These are phyloP conservation scores for Salvia hispanica DNA, from an alignment of 257 asterid genomes.

Conservation along the genomic window DNA sequence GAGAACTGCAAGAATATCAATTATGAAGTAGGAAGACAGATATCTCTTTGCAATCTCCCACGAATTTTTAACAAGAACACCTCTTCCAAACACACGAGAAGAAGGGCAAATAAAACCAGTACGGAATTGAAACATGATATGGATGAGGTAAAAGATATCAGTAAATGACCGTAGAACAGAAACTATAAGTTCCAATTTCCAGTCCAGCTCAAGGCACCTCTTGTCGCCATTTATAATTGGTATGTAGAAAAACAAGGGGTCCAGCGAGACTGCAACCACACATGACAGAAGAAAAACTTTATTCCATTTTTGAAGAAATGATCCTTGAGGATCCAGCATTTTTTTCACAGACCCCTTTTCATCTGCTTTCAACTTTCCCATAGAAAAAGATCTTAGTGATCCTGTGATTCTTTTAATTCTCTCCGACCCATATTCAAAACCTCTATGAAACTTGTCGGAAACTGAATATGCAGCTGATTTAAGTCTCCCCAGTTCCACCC, in stretches of 20 bases:
- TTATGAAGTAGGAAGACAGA: constrained; percentile 66
- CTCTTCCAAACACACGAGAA: constrained; percentile 92
- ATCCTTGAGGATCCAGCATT: constrained; percentile 83
- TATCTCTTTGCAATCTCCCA: constrained; percentile 86
- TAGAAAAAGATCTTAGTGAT: constrained; percentile 59
- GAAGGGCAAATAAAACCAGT: constrained; percentile 86
- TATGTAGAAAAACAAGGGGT: constrained; percentile 84
- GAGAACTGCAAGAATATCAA: constrained; percentile 86
- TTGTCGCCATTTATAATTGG: constrained; percentile 64
- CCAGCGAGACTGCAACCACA: constrained; percentile 74
- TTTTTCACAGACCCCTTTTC: constrained; percentile 50
- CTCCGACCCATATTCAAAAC: constrained; percentile 52
- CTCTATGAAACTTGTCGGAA: constrained; percentile 51
- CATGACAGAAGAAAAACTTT: constrained; percentile 78
- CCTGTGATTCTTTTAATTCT: constrained; percentile 49
- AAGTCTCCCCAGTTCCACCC: constrained; percentile 39
- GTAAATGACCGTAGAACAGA: constrained; percentile 72
- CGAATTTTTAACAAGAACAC: constrained; percentile 75
- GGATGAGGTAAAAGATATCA: constrained; percentile 75
- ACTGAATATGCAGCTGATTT: constrained; percentile 51
- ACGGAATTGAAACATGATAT: constrained; percentile 76
- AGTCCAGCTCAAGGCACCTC: constrained; percentile 74
- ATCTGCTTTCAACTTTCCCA: constrained; percentile 42
- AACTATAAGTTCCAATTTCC: constrained; percentile 61
- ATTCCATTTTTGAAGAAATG: constrained; percentile 83